Evolutionary conservation across 202 grass and related monocot species (phyloP), one percentile per base, ranked within the genome.

Genomic region (Carex arenaria): DNA sequence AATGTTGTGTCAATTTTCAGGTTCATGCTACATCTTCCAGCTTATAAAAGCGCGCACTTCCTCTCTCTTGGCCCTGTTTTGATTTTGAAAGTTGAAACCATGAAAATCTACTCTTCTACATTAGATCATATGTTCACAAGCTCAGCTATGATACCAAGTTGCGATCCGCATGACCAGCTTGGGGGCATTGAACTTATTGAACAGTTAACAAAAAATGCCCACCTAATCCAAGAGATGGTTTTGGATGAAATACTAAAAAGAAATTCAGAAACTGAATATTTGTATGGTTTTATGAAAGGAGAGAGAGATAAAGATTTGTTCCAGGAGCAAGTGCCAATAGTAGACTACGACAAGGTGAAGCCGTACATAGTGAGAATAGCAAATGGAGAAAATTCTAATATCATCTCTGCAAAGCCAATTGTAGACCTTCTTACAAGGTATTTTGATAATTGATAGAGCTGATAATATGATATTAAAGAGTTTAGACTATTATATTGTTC

Each of bases 401-500:
- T 97, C 61, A 88, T 97, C 91, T 97, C 86, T 77, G 64, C 82
- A 34, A 83, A 89, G 23, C 82, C 89, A 62, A 92, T 97, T 78
- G 88, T 86, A 49, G 94, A 97, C 82, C 89, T 97, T 69, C 89
- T 97, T 45, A 97, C 91, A 1, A 97, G 93, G 93, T 95, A 87
- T 3, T 43, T 2, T 13, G 8, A 1, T 9, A 30, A 54, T 49
- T 5, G 1, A 72, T 62, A 42, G 36, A 61, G 32, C 38, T 61
- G 47, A 19, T 40, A 40, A 40, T 40, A 40, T 23, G 23, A 38
- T 61, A 20, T 60, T 31, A 17, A 3, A 20, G 19, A 15, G 26
- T 76, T 83, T 84, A 10, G 5, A 15, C 56, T 22, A 45, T 45
- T 10, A 57, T 63, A 26, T 19, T 59, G 31, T 54, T 30, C 63